These are phyloP conservation scores for Halophytophthora polymorphica DNA, from an alignment of 352 stramenopile genomes.

Conservation along the genomic window DNA sequence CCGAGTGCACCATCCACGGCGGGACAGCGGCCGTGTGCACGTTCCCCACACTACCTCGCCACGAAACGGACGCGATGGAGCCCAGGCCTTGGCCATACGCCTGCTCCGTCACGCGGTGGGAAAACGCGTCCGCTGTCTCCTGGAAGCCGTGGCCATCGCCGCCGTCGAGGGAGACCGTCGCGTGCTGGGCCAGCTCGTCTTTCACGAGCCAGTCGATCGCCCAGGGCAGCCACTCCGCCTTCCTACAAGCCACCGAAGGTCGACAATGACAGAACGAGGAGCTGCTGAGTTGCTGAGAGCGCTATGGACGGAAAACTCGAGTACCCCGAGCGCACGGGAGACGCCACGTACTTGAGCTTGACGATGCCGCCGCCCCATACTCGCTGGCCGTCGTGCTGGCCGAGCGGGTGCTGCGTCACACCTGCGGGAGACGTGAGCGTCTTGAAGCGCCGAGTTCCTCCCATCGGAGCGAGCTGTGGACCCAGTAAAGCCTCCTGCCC, in stretches of 20 bases:
- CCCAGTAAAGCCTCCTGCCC: conserved; percentile 7
- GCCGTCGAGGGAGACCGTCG: background rate
- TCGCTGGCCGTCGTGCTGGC: conserved; percentile 41
- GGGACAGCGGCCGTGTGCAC: conserved; percentile 62
- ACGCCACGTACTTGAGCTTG: conserved; percentile 29
- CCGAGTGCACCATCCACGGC: conserved; percentile 68
- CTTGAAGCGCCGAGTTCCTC: conserved; percentile 6
- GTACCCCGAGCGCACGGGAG: too few relatives aligned
- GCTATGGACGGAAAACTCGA: too few relatives aligned
- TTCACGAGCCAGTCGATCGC: conserved; percentile 55
- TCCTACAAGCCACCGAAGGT: conserved; percentile 21
- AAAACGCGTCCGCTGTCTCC: conserved; percentile 10
- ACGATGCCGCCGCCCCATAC: conserved; percentile 71
- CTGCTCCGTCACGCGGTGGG: conserved; percentile 48
- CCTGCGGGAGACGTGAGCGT: conserved; percentile 33
- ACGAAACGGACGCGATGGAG: conserved; percentile 38
- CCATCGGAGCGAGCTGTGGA: conserved; percentile 2
- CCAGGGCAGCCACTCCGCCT: conserved; percentile 48
- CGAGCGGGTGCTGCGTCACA: conserved; percentile 50
- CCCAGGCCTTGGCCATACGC: conserved; percentile 39
- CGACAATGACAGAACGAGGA: too few relatives aligned
- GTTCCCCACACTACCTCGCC: conserved; percentile 46
- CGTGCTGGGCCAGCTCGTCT: conserved; percentile 28
- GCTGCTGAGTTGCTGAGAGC: too few relatives aligned
- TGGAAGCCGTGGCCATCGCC: background rate